These are phyloP conservation scores for Leccinum pallidistipes DNA, from an alignment of 1,284 basidiomycete species.

Conservation along the genomic window DNA sequence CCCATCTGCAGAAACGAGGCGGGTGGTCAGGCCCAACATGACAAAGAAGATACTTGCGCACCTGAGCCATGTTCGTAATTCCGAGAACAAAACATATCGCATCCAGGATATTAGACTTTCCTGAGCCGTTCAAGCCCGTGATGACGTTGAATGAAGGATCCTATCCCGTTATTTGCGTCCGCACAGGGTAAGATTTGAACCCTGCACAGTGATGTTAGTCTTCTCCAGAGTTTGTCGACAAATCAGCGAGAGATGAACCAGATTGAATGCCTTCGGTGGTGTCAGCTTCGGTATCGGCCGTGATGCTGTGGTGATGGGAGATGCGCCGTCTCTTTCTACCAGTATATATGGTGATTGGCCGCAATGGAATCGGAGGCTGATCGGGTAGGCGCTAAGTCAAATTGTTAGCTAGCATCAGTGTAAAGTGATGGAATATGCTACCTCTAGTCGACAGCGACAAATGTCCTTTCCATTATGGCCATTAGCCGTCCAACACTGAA, in stretches of 20 bases:
- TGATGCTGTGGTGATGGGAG: background rate
- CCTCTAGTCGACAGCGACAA: constrained; percentile 32
- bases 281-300: background rate
- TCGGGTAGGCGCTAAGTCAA: constrained; percentile 25
- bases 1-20: too few species aligned
- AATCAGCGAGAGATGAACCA: background rate
- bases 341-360: background rate
- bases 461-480: constrained; percentile 17
- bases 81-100: constrained; percentile 87
- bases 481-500: constrained; percentile 23
- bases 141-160: constrained; percentile 97
- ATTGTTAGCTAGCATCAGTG: background rate
- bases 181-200: constrained; percentile 96
- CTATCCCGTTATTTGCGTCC: constrained; percentile 94
- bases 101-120: constrained; percentile 95
- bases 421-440: background rate
- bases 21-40: too few species aligned
- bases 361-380: constrained; percentile 24
- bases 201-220: constrained; percentile 45
- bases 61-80: too few species aligned
- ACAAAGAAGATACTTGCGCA: too few species aligned
- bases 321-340: background rate
- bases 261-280: background rate
- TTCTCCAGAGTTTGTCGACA: background rate
- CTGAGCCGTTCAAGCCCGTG: constrained; percentile 92